A percentile compares a stretch with the other conserved stretches of the same genome.
These are phyloP conservation scores for Benincasa hispida DNA, from an alignment of 306 rosid species.

Conservation along the genomic window DNA sequence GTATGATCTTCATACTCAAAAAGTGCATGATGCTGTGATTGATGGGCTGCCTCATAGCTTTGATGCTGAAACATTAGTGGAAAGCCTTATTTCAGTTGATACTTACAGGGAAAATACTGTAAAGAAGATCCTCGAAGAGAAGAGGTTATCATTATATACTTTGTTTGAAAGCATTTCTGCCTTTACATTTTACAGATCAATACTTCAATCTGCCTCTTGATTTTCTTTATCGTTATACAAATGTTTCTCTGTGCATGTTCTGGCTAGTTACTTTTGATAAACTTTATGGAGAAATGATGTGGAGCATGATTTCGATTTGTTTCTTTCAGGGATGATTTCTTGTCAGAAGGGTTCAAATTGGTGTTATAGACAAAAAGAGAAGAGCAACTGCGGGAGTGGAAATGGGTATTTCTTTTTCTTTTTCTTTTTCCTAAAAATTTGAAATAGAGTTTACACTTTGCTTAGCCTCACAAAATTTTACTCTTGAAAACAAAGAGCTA, in stretches of 20 bases:
- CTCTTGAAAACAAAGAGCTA: background rate
- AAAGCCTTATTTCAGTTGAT: slow-evolving; percentile 44
- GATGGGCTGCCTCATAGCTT: slow-evolving; percentile 21
- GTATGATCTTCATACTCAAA: slow-evolving; percentile 27
- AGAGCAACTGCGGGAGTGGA: background rate
- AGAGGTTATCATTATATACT: background rate
- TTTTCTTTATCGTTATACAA: background rate
- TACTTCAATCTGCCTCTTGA: background rate
- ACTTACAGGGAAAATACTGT: background rate
- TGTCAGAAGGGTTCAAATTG: slow-evolving; percentile 35
- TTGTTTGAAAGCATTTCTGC: background rate
- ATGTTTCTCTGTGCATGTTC: background rate
- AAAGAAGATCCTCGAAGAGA: slow-evolving; percentile 3
- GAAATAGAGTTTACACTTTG: background rate
- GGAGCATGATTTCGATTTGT: background rate
- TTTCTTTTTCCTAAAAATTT: no score
- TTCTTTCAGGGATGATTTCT: slow-evolving; percentile 35
- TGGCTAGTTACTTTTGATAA: background rate
- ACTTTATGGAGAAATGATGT: background rate
- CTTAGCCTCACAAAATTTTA: background rate
- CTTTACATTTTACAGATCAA: background rate
- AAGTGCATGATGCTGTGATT: slow-evolving; percentile 10
- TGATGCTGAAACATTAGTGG: slow-evolving; percentile 33
- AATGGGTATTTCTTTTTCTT: background rate
- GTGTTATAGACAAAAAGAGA: slow-evolving; percentile 13